A percentile compares a stretch with the other conserved stretches of the same genome.
phyloP scores from a whole-genome alignment of 2,329 filamentous ascomycete species.

The Exophiala lecanii-corni region DNA sequence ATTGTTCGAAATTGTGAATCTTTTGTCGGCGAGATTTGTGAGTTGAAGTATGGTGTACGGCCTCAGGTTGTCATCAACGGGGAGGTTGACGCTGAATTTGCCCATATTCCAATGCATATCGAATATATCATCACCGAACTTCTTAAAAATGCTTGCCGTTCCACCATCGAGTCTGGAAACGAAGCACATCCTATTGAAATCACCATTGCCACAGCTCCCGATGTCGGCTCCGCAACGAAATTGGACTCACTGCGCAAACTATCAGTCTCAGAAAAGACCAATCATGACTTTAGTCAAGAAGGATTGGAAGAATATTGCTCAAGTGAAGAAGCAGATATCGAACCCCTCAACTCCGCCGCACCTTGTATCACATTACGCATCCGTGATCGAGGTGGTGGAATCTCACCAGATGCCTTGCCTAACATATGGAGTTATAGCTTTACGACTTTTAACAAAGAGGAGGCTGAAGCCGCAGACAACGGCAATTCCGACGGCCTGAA shows the following conservation, averaged over 20 bases:
- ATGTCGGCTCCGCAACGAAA: constrained; percentile 37
- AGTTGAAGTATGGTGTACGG: constrained; percentile 87
- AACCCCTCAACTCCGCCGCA: constrained; percentile 43
- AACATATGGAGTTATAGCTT: constrained; percentile 98
- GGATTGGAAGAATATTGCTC: constrained; percentile 26
- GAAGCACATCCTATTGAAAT: constrained; percentile 80
- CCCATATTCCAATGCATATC: constrained; percentile 90
- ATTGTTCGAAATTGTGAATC: constrained; percentile 80
- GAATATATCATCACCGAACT: constrained; percentile 97
- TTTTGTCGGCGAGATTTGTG: constrained; percentile 93
- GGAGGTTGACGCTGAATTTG: constrained; percentile 80
- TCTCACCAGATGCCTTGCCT: constrained; percentile 73
- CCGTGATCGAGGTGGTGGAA: constrained; percentile 90
- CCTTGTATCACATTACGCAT: constrained; percentile 94
- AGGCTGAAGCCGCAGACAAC: constrained; percentile 46
- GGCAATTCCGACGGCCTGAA: constrained; percentile 61
- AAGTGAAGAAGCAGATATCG: constrained; percentile 18
- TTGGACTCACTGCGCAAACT: constrained; percentile 24
- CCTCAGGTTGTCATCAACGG: constrained; percentile 78
- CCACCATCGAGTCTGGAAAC: constrained; percentile 79
- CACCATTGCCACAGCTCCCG: constrained; percentile 73
- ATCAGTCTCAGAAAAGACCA: constrained; percentile 20
- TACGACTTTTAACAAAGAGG: constrained; percentile 79
- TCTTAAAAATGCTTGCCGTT: constrained; percentile 93
- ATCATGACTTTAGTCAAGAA: constrained; percentile 25